Percentiles rank a stretch among this genome's conserved stretches.
phyloP scores from a whole-genome alignment of 495 filamentous ascomycete genomes.

The Letharia lupina region DNA sequence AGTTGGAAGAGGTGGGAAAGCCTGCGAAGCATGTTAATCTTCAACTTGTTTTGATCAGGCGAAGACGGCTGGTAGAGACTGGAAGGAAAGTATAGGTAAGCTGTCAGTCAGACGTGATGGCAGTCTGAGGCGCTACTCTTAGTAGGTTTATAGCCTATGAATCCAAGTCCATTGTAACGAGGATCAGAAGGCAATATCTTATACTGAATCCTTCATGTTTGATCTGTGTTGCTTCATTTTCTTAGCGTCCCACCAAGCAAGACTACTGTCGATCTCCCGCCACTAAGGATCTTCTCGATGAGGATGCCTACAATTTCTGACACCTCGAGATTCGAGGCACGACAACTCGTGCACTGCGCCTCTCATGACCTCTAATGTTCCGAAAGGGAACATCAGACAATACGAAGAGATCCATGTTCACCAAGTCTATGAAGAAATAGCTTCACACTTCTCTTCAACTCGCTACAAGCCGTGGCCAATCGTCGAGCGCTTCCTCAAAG shows the following conservation, averaged over 20 bases:
- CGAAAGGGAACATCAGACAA: background rate
- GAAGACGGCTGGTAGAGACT: background rate
- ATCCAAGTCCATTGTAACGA: background rate
- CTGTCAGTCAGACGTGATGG: background rate
- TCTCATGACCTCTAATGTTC: conserved; percentile 3
- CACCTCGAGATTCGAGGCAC: background rate
- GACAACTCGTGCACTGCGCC: background rate
- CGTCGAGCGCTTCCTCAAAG: conserved; percentile 67
- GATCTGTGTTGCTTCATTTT: background rate
- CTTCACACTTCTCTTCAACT: conserved; percentile 87
- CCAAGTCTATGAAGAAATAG: conserved; percentile 88
- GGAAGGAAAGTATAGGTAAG: background rate
- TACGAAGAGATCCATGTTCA: conserved; percentile 89
- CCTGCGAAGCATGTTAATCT: background rate
- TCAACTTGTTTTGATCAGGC: background rate
- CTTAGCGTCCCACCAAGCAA: background rate
- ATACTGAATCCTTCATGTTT: no score
- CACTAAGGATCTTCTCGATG: background rate
- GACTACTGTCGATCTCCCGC: background rate
- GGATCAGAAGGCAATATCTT: background rate
- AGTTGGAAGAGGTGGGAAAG: background rate
- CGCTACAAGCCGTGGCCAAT: conserved; percentile 98
- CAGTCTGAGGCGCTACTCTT: background rate
- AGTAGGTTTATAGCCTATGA: background rate
- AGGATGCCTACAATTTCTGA: no score